Base-by-base conservation (phyloP, 208 protist genomes). In the Zelonia costaricensis region DNA sequence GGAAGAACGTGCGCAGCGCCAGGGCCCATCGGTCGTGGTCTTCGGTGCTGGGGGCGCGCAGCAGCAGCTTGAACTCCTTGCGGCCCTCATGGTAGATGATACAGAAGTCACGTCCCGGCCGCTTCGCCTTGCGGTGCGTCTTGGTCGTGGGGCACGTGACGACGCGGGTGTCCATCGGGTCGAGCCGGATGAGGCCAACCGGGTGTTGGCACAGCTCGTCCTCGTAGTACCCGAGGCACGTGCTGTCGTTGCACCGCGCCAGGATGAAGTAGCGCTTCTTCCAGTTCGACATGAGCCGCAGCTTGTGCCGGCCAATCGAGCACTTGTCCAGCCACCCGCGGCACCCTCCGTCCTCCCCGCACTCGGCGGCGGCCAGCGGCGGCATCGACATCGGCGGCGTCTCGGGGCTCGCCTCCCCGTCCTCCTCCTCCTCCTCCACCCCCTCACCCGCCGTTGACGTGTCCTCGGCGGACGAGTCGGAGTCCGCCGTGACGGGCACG, bases 261-360 rank as follows among this genome's bases (percentile, higher is more conserved):
- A 85, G 55, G 13, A 85, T 71, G 57, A 91, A 81, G 59, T 73
- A 85, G 30, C 80, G 73, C 13, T 74, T 54, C 59, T 80, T 80
- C 84, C 80, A 87, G 56, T 81, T 91, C 4, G 46, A 70, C n/a
- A 74, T 59, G 18, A 74, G 39, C 16, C 68, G 64, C 13, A 86
- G 28, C 22, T 56, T 74, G 49, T 66, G 73, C 1, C 69, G 64
- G 31, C 74, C 78, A 53, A 87, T 83, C 22, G 73, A 82, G 65
- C 62, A 83, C 75, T 85, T 91, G 49, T 84, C 70, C 49, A 87
- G 42, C 84, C 80, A 87, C 4, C 80, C 80, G 18, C 71, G 78
- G 43, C 74, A 85, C n/a, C 42, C 46, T n/a, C 63, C 39, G 56
- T 49, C 43, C 12, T 44, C 35, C 3, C 15, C 20, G 18, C n/a